Base-by-base conservation (phyloP, 768 basidiomycete genomes). In the Tylopilus sp. region DNA sequence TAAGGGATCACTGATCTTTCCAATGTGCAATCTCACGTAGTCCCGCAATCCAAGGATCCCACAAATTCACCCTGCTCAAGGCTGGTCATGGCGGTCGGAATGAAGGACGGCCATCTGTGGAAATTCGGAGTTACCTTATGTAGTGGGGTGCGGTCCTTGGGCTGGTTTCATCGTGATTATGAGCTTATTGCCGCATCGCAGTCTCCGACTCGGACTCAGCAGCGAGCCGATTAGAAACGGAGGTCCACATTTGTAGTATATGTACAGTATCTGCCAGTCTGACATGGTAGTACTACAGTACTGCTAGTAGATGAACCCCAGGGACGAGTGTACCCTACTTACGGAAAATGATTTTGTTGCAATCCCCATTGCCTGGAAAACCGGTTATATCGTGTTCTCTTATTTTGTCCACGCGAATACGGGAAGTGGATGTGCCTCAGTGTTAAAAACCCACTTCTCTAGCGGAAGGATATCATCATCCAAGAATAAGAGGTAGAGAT, bases 11-110 rank as follows among this genome's bases (percentile, higher is more conserved):
- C 49, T 15, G 30, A 22, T 25, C 28, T 39, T n/a, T 10, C 21
- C 12, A 17, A 6, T 33, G 17, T 42, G 6, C n/a, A 46, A 30
- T 73, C 89, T 66, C 61, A 94, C 92, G 94, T 97, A 44, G 94
- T 97, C 36, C 94, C 94, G 64, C 94, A 95, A 70, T 97, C 94
- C 53, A 97, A 76, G 44, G 91, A 91, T 49, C 91, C 94, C 40
- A 97, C 85, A 68, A 95, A 93, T 65, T 93, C 85, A 52, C 83
- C 85, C 60, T 81, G 78, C 61, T 80, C 83, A 46, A 77, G 71
- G 40, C 46, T 42, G 15, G 63, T 40, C 74, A 77, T 75, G 52
- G 23, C 31, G 8, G 52, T 42, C 22, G 4, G 22, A 38, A 39
- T 1, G 22, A 53, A 44, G 3, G 20, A 52, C 23, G 10, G 11